A percentile compares a stretch with the other conserved stretches of the same genome.
Evolutionary conservation across 2,329 filamentous ascomycete genomes (phyloP).

Genomic region (Tolypocladium pustulatum): DNA sequence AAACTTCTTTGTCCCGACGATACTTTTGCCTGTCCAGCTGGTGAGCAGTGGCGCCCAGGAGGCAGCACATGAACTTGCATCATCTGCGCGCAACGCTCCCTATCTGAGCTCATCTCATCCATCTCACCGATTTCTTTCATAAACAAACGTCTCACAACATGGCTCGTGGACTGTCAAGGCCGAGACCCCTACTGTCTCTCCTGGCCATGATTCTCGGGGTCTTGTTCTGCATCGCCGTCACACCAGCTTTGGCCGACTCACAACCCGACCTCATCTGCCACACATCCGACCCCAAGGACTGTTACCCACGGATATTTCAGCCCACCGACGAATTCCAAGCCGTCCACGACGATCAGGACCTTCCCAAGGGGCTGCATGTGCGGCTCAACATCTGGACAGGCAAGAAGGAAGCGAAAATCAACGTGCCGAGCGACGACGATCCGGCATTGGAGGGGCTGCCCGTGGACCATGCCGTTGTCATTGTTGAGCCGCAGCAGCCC

Average conservation of each 20-base stretch:
- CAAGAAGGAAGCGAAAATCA: conserved; percentile 54
- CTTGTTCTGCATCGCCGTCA: conserved; percentile 14
- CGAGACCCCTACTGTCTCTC: neutral
- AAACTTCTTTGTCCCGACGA: no score
- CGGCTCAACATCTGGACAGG: conserved; percentile 55
- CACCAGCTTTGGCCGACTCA: conserved; percentile 18
- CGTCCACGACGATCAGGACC: conserved; percentile 52
- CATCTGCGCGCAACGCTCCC: neutral
- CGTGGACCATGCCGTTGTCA: conserved; percentile 40
- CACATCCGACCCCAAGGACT: conserved; percentile 46
- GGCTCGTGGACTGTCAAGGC: neutral
- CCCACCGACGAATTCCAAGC: conserved; percentile 54
- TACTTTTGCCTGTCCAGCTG: neutral
- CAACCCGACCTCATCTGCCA: conserved; percentile 54
- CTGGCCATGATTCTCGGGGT: conserved; percentile 15
- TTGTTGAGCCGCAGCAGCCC: conserved; percentile 37
- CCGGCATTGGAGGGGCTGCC: conserved; percentile 38
- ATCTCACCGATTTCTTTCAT: neutral
- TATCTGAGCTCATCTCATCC: no score
- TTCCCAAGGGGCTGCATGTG: conserved; percentile 56
- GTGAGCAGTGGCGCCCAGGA: neutral
- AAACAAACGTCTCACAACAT: neutral
- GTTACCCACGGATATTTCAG: conserved; percentile 55
- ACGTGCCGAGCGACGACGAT: conserved; percentile 43
- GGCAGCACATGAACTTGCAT: neutral